Evolutionary conservation across 352 stramenopile species (phyloP).

Genomic region (Phytopythium vexans): DNA sequence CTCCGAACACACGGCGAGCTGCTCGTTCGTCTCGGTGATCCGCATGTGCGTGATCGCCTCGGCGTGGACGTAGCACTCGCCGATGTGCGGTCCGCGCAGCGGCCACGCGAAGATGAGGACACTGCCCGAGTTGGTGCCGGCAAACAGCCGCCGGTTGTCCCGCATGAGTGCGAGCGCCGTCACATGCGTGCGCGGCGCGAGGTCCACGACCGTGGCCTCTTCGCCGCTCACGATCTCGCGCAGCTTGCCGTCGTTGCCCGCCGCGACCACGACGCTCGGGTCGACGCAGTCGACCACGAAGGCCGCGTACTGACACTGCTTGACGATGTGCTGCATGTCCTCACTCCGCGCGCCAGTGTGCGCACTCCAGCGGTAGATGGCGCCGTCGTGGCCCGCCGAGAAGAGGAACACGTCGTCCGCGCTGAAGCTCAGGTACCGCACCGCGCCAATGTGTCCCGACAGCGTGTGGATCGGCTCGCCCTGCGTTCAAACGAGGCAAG

Average conservation of each 20-base stretch:
- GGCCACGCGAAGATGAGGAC: constrained; percentile 69
- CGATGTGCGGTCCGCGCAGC: constrained; percentile 28
- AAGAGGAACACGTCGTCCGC: constrained; percentile 73
- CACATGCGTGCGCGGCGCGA: constrained; percentile 33
- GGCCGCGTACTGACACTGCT: constrained; percentile 71
- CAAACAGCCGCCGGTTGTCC: constrained; percentile 63
- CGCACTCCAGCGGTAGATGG: constrained; percentile 79
- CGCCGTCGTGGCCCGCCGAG: constrained; percentile 74
- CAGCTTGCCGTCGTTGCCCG: constrained; percentile 65
- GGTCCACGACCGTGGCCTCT: constrained; percentile 47
- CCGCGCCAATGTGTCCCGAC: constrained; percentile 76
- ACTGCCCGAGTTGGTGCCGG: constrained; percentile 53
- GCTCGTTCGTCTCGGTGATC: constrained; percentile 73
- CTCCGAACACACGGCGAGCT: constrained; percentile 49
- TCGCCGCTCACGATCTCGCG: constrained; percentile 60
- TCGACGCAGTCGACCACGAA: constrained; percentile 52
- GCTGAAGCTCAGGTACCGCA: constrained; percentile 64
- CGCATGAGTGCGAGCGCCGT: constrained; percentile 60
- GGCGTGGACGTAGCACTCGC: constrained; percentile 54
- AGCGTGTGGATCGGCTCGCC: constrained; percentile 67
- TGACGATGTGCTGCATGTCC: constrained; percentile 71
- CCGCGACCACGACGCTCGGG: constrained; percentile 43
- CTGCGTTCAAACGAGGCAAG: constrained; percentile 9
- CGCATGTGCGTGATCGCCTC: constrained; percentile 61
- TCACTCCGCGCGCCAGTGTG: constrained; percentile 53